These are phyloP conservation scores for Bretziella fagacearum DNA, from an alignment of 2,329 filamentous ascomycete species.

Conservation along the genomic window DNA sequence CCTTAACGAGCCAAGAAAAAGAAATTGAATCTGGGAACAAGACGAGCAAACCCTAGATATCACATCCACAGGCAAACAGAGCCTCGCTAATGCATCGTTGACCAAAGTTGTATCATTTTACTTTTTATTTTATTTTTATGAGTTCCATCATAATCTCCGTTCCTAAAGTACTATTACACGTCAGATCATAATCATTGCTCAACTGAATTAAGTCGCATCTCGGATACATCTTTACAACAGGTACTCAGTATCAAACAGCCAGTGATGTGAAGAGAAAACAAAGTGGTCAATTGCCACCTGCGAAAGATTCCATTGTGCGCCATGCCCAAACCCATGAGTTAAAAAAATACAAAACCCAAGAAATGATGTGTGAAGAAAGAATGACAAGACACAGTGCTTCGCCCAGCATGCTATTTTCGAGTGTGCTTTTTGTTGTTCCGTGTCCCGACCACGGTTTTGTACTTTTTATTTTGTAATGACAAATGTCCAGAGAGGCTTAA, in stretches of 20 bases:
- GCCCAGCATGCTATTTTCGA: constrained; percentile 11
- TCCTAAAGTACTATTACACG: no score
- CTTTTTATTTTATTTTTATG: not conserved
- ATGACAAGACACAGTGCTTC: constrained; percentile 12
- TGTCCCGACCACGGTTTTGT: constrained; percentile 13
- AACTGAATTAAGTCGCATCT: no score
- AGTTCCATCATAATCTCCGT: no score
- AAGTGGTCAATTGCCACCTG: constrained; percentile 6
- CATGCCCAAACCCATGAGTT: constrained; percentile 10
- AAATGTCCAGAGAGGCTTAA: constrained; percentile 33
- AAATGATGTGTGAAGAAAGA: constrained; percentile 9
- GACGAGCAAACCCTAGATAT: no score
- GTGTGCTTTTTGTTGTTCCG: constrained; percentile 11
- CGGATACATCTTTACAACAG: not conserved
- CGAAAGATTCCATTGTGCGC: constrained; percentile 14
- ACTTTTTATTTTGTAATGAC: constrained; percentile 11
- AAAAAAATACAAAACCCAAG: constrained; percentile 5
- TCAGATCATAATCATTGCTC: no score
- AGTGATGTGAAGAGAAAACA: not conserved
- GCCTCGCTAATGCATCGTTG: no score
- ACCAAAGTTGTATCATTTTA: not conserved
- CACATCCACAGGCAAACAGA: not conserved
- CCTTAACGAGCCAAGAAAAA: no score
- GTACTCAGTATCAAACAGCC: not conserved
- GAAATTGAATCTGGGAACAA: no score